Evolutionary conservation across 257 asterid genomes (phyloP).

Genomic region (Echium plantagineum): DNA sequence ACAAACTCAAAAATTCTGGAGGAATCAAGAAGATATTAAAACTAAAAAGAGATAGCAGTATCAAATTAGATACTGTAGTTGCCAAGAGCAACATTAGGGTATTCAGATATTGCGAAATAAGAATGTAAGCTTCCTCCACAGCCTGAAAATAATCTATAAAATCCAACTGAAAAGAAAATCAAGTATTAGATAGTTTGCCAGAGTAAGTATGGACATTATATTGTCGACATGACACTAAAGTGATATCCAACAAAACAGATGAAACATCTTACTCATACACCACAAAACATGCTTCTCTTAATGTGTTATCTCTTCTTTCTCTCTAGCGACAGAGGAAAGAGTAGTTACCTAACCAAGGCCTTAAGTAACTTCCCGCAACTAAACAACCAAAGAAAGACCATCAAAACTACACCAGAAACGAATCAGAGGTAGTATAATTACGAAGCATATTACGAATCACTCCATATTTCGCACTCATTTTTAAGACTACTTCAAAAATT

Average conservation of each 20-base stretch:
- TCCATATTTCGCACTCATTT: not conserved
- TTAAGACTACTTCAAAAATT: not conserved
- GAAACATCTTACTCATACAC: too few species aligned
- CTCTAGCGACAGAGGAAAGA: too few species aligned
- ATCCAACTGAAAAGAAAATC: not conserved
- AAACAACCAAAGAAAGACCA: not conserved
- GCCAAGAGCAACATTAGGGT: not conserved
- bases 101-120: not conserved
- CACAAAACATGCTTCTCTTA: too few species aligned
- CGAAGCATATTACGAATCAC: not conserved
- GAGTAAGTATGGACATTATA: too few species aligned
- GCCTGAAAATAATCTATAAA: too few species aligned
- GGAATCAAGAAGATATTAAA: too few species aligned
- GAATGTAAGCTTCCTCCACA: not conserved
- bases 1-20: too few species aligned
- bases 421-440: not conserved
- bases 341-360: too few species aligned
- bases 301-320: too few species aligned
- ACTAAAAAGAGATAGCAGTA: not conserved
- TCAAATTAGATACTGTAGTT: not conserved
- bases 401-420: not conserved
- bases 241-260: not conserved
- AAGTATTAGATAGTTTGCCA: not conserved
- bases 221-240: not conserved
- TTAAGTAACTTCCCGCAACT: not conserved